Evolutionary conservation across 371 early-diverging fungal genomes (phyloP), one percentile per base, ranked within the genome.

Genomic region (Mortierella sp.): DNA sequence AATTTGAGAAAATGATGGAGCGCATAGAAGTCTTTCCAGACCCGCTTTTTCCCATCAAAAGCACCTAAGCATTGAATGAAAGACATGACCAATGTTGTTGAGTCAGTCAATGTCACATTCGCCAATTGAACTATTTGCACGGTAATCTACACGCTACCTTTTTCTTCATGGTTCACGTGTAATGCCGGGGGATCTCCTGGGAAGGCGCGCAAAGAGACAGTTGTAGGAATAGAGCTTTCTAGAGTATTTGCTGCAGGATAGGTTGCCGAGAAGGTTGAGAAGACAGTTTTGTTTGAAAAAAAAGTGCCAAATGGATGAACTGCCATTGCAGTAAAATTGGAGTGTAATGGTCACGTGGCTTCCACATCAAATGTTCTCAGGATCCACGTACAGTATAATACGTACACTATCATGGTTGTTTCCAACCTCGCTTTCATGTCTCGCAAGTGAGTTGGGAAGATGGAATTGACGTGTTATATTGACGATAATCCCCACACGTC

Each of bases 11-110:
- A 73, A 98, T 97, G 83, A 98, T 96, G 59, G 96, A 96, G 62
- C 98, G 91, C 98, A 98, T 98, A 58, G 97, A 97, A 28, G 98
- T 98, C 90, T 98, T 98, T 58, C 98, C 98, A 13, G 96, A 93
- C n/a, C 98, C 98, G 77, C 93, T 93, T 84, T 96, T 95, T 50
- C 98, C 98, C 98, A 98, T 97, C 83, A 98, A 90, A 58, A 98
- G 89, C 13, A 98, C 95, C 94, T 96, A 76, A 10, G 28, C 13
- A 62, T 33, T n/a, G 24, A 62, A 47, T 21, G 59, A 33, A 38
- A 38, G 19, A 40, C 13, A 36, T 32, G 28, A 16, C 32, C 28
- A 32, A 36, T 16, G 21, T 11, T 36, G 59, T 15, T 59, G 59
- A 40, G 59, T 33, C n/a, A 9, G n/a, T 16, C 15, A 16, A 28